A percentile compares a stretch with the other conserved stretches of the same genome.
Evolutionary conservation across 1,284 basidiomycete genomes (phyloP).

Genomic region (Anthracocystis setariae): DNA sequence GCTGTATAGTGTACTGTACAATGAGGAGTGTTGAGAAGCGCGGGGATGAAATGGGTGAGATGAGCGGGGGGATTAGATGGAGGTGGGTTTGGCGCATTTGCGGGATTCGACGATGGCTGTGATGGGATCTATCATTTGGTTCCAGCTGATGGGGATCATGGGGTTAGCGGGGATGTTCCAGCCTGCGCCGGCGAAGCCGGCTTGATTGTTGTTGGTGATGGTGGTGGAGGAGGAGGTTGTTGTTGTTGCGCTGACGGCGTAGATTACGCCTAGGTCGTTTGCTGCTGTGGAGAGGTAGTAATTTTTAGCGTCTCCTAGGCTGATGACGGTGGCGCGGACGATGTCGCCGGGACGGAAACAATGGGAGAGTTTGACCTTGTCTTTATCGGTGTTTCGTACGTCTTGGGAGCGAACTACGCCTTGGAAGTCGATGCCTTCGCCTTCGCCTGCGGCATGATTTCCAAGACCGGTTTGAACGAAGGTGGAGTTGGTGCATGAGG

Average conservation of each 20-base stretch:
- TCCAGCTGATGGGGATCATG: constrained; percentile 76
- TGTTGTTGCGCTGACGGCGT: constrained; percentile 42
- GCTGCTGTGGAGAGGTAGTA: constrained; percentile 94
- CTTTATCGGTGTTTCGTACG: constrained; percentile 81
- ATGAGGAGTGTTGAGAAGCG: not conserved
- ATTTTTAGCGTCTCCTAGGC: constrained; percentile 68
- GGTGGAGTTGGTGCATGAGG: constrained; percentile 24
- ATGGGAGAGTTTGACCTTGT: constrained; percentile 89
- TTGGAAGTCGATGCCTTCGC: constrained; percentile 74
- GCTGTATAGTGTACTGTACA: not conserved
- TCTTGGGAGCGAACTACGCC: constrained; percentile 92
- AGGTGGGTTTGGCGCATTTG: constrained; percentile 84
- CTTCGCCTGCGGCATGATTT: constrained; percentile 65
- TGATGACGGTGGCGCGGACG: constrained; percentile 82
- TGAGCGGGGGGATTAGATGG: constrained; percentile 12
- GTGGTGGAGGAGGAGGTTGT: no score
- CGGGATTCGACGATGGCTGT: constrained; percentile 83
- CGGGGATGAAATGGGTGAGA: not conserved
- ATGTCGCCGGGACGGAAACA: constrained; percentile 97
- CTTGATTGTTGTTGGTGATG: no score
- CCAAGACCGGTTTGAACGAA: constrained; percentile 46
- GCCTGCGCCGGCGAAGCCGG: constrained; percentile 16
- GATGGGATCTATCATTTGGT: constrained; percentile 87
- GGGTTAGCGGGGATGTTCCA: constrained; percentile 40
- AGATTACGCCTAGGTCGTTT: constrained; percentile 85